Percentiles rank a stretch among this genome's conserved stretches.
Evolutionary conservation across 1,139 yeast species (phyloP).

Genomic region (Kodamaea arcana): DNA sequence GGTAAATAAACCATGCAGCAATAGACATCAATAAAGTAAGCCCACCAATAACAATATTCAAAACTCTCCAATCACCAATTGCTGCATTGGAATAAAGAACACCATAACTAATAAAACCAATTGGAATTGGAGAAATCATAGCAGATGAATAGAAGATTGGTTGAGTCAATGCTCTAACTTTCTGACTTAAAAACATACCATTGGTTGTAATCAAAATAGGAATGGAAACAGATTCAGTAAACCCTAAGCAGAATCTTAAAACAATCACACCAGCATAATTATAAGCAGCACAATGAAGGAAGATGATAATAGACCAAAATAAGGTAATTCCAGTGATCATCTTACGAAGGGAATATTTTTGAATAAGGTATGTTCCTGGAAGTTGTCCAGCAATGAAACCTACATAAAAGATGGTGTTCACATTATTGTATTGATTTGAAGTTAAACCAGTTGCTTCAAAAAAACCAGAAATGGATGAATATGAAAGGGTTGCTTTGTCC

Average conservation of each 20-base stretch:
- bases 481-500: conserved; percentile 44
- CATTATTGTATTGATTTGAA: conserved; percentile 30
- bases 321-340: conserved; percentile 25
- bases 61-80: conserved; percentile 27
- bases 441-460: conserved; percentile 35
- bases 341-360: conserved; percentile 29
- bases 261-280: conserved; percentile 39
- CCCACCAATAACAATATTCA: conserved; percentile 42
- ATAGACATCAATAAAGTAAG: conserved; percentile 21
- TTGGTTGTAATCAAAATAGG: conserved; percentile 37
- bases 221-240: conserved; percentile 39
- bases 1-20: conserved; percentile 24
- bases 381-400: conserved; percentile 36
- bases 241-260: conserved; percentile 42
- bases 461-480: conserved; percentile 38
- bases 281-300: conserved; percentile 35
- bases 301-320: conserved; percentile 37
- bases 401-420: conserved; percentile 35
- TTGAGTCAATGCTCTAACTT: conserved; percentile 37
- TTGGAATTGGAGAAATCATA: conserved; percentile 39
- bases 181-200: conserved; percentile 40
- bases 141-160: conserved; percentile 46
- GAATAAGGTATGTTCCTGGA: conserved; percentile 27
- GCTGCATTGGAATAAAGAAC: conserved; percentile 23
- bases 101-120: conserved; percentile 45